Conservation (phyloP, 805 yeast genomes). For the Nakazawaea holstii region DNA sequence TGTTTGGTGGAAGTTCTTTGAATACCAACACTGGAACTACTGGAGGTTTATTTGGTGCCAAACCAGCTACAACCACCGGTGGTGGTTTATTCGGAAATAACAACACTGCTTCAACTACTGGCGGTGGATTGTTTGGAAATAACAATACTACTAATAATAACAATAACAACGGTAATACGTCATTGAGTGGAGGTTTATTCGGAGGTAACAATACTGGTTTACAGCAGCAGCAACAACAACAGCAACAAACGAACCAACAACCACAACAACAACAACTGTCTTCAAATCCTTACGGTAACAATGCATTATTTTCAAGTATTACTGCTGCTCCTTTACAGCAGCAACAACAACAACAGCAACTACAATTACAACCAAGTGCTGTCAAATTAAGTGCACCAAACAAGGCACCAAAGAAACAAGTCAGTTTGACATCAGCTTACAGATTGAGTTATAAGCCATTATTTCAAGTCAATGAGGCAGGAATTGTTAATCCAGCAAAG, state of each 20-base stretch:
- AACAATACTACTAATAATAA: no score
- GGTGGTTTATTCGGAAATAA: conserved; percentile 25
- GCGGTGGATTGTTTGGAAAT: conserved; percentile 15
- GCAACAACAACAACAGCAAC: conserved; percentile 14
- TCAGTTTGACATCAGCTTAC: conserved; percentile 55
- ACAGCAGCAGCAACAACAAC: conserved; percentile 19
- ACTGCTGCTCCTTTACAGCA: conserved; percentile 32
- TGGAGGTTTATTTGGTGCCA: conserved; percentile 36
- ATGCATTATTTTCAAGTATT: conserved; percentile 51
- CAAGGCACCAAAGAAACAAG: conserved; percentile 45
- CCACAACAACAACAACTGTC: conserved; percentile 30
- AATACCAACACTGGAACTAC: conserved; percentile 15
- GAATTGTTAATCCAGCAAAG: neutral
- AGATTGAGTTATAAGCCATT: conserved; percentile 62
- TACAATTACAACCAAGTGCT: conserved; percentile 30
- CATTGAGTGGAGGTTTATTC: conserved; percentile 27
- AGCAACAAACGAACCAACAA: conserved; percentile 25
- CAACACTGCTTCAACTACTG: conserved; percentile 11
- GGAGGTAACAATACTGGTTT: conserved; percentile 21
- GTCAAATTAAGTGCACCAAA: conserved; percentile 40
- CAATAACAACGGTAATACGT: conserved; percentile 7
- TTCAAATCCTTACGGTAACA: conserved; percentile 74
- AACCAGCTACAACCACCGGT: conserved; percentile 12
- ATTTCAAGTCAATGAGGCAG: conserved; percentile 25
- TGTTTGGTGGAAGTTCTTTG: conserved; percentile 23